phyloP scores from a whole-genome alignment of 106 monocot species.

The Amphibolis antarctica region DNA sequence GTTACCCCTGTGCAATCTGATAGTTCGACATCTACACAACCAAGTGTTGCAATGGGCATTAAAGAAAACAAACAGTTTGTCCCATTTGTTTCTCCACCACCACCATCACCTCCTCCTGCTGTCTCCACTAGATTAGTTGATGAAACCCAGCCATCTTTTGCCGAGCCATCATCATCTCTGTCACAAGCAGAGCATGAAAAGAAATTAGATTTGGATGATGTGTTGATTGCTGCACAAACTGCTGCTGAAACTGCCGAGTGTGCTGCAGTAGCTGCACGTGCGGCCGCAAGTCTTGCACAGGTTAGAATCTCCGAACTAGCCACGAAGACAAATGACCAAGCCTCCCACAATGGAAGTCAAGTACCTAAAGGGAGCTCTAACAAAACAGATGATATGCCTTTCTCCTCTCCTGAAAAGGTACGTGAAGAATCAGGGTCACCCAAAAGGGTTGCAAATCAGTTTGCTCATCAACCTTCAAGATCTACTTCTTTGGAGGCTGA shows the following conservation, averaged over 20 bases:
- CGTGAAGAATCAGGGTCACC: conserved; percentile 12
- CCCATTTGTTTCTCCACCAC: conserved; percentile 49
- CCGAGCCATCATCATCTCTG: conserved; percentile 1
- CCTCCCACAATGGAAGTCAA: conserved; percentile 14
- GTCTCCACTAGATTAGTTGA: background rate
- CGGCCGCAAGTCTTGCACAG: conserved; percentile 82
- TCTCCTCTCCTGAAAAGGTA: conserved; percentile 2
- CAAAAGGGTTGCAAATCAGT: background rate
- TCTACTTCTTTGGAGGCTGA: conserved; percentile 72
- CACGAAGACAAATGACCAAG: conserved; percentile 14
- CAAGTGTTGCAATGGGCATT: background rate
- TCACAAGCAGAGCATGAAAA: conserved; percentile 13
- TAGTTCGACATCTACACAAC: conserved; percentile 2
- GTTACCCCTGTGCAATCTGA: conserved; percentile 5
- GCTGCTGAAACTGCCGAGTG: conserved; percentile 80
- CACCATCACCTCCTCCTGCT: background rate
- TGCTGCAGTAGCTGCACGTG: conserved; percentile 72
- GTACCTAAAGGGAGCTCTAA: background rate
- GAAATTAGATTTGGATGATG: conserved; percentile 61
- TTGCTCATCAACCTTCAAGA: conserved; percentile 29
- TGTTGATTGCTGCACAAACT: conserved; percentile 62
- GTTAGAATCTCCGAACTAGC: conserved; percentile 58
- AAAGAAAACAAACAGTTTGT: conserved; percentile 39
- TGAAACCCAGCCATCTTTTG: background rate
- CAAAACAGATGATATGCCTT: background rate